phyloP scores from a whole-genome alignment of 2,329 filamentous ascomycete genomes.

The Sporothrix mexicana region DNA sequence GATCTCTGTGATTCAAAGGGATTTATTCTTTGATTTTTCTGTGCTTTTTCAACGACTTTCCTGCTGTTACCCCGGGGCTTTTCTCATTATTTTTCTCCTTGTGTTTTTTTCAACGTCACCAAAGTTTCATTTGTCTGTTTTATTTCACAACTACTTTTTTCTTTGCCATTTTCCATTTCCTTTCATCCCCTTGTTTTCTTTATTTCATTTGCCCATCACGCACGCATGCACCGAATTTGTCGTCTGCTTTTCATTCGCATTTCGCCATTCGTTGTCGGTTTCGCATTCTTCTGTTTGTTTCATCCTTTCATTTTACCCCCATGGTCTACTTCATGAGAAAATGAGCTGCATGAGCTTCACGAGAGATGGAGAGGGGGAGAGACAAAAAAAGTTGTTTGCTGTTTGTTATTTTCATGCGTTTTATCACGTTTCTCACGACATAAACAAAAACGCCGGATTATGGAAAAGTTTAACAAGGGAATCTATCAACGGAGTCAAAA shows the following conservation, averaged over 20 bases:
- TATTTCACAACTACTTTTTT: slow-evolving; percentile 7
- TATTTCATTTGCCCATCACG: slow-evolving; percentile 8
- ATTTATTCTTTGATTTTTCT: slow-evolving; percentile 38
- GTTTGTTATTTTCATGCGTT: slow-evolving; percentile 22
- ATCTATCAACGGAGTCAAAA: slow-evolving; percentile 38
- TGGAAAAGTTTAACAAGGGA: slow-evolving; percentile 36
- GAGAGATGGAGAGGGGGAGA: slow-evolving; percentile 24
- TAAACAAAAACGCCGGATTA: slow-evolving; percentile 30
- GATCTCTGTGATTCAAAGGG: slow-evolving; percentile 31
- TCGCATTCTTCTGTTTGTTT: slow-evolving; percentile 35
- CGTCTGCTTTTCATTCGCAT: slow-evolving; percentile 19
- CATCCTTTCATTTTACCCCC: slow-evolving; percentile 7
- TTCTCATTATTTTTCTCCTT: slow-evolving; percentile 19
- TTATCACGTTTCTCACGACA: neutral
- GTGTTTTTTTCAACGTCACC: slow-evolving; percentile 7
- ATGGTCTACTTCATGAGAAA: neutral
- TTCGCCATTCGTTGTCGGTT: slow-evolving; percentile 3
- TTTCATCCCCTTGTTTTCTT: slow-evolving; percentile 20
- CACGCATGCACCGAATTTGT: slow-evolving; percentile 15
- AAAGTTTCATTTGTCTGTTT: slow-evolving; percentile 29
- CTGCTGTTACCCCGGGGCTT: slow-evolving; percentile 31
- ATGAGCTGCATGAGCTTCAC: neutral
- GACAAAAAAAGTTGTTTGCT: slow-evolving; percentile 18
- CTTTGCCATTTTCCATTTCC: slow-evolving; percentile 13
- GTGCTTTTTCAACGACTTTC: slow-evolving; percentile 37